Percentiles rank a stretch among this genome's conserved stretches.
phyloP scores from a whole-genome alignment of 306 rosid genomes.

The Urtica urens region DNA sequence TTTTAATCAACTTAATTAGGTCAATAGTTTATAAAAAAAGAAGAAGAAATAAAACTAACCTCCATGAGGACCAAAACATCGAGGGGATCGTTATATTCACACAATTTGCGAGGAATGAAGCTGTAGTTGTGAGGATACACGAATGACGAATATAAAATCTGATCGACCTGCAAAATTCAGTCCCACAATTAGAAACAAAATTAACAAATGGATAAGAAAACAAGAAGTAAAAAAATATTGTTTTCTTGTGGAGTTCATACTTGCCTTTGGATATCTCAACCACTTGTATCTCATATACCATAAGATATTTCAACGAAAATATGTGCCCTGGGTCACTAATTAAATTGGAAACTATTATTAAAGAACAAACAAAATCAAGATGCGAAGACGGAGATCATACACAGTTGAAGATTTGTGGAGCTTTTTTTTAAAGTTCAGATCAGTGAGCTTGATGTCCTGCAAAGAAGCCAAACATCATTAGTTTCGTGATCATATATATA shows the following conservation, averaged over 20 bases:
- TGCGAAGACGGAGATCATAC: slow-evolving; percentile 36
- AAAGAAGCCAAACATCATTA: slow-evolving; percentile 13
- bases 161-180: slow-evolving; percentile 62
- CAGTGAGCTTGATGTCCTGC: slow-evolving; percentile 86
- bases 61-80: slow-evolving; percentile 95
- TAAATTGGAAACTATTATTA: background rate
- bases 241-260: slow-evolving; percentile 92
- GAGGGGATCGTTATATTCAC: slow-evolving; percentile 93
- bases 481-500: background rate
- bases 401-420: slow-evolving; percentile 63
- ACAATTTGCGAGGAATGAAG: slow-evolving; percentile 80
- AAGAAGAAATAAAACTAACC: slow-evolving; percentile 24
- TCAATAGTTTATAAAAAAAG: background rate
- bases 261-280: slow-evolving; percentile 90
- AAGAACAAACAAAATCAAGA: background rate
- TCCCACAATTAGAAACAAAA: slow-evolving; percentile 20
- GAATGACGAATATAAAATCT: slow-evolving; percentile 74
- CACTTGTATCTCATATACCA: slow-evolving; percentile 53
- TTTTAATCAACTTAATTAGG: no score
- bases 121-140: slow-evolving; percentile 97
- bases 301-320: slow-evolving; percentile 17
- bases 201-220: background rate
- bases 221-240: slow-evolving; percentile 18
- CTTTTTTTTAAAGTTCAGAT: no score
- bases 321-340: no score